Base-by-base conservation (phyloP, 2,329 filamentous ascomycete genomes). In the Phialophora tarda region DNA sequence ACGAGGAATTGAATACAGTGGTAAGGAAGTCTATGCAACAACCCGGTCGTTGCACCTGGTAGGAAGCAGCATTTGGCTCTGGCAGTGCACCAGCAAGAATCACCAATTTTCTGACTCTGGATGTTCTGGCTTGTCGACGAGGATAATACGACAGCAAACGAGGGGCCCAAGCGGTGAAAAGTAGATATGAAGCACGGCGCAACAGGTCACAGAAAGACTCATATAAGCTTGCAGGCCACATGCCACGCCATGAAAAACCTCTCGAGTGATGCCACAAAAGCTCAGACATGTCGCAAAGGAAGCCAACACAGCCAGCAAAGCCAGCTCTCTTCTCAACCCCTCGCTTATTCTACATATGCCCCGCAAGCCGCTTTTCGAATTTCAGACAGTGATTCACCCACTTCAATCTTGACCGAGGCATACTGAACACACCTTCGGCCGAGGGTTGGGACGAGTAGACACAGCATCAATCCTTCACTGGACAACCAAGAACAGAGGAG, bases 201-300 rank as follows among this genome's bases (percentile, higher is more conserved):
- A 44, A n/a, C 17, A 17, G 12, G 38, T 44, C 17, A 44, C 38
- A n/a, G 38, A 44, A 44, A n/a, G 17, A n/a, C 38, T 44, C 38
- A 44, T 8, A n/a, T n/a, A 7, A 44, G 38, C 38, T 21, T 21
- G 38, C 38, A 44, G 38, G 38, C n/a, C 14, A 23, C 48, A 51
- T 51, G 5, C 26, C 26, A 10, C 21, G 23, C 48, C 23, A 5
- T 53, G 47, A 24, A 51, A 17, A 57, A 14, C n/a, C 7, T 8
- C 17, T 30, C 41, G 26, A 38, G 38, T 50, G 53, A 62, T 67
- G 51, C 47, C 65, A 64, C 61, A 67, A 57, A 65, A 64, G 30
- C 56, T 54, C 62, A 62, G 62, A 62, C 65, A 67, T 62, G 59
- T 67, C 65, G 65, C 58, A 64, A 61, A 44, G 50, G 10, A 34